Base-by-base conservation (phyloP, 1,139 yeast genomes). In the Yamadazyma friedrichii region DNA sequence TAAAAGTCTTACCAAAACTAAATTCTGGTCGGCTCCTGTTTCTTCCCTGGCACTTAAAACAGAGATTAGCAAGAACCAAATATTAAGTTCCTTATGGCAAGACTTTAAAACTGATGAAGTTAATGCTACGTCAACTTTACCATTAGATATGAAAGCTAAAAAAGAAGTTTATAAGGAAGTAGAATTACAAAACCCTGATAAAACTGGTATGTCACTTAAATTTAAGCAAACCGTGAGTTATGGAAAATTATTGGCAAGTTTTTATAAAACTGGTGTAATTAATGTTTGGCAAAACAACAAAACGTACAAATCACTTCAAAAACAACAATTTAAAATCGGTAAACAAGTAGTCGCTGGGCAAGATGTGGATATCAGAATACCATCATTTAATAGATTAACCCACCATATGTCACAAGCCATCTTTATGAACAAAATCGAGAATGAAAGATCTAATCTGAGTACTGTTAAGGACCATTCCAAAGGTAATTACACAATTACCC, bases 231-330 rank as follows among this genome's bases (percentile, higher is more conserved):
- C 56, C 20, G 49, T 56, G 8, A 61, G 61, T 0, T 76, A 67
- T 51, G 76, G 70, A 15, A 74, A 72, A 51, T 46, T 61, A 0
- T 47, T 76, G 37, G 52, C 70, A 27, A 48, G 50, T 2, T 82
- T 82, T 55, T 80, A 80, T 59, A 75, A 74, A 46, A 52, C 57
- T 0, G 88, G 87, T 1, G 65, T 80, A 2, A 49, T 55, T 11
- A 78, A 76, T 49, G 74, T 80, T 1, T 79, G 82, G 80, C 48
- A 56, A 3, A 60, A 63, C 35, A 67, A 74, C 36, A 54, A 52
- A 27, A 44, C 46, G 6, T 55, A 59, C 11, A 59, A 54, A 8
- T 27, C 43, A 4, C 40, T 74, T 30, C 54, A 54, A 38, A 58
- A 52, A 11, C 29, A 49, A 11, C 43, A 49, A 26, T 61, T 45